Percentiles rank a stretch among this genome's conserved stretches.
phyloP scores from a whole-genome alignment of 2,329 filamentous ascomycete genomes.

The Chaetomium olivaceum region DNA sequence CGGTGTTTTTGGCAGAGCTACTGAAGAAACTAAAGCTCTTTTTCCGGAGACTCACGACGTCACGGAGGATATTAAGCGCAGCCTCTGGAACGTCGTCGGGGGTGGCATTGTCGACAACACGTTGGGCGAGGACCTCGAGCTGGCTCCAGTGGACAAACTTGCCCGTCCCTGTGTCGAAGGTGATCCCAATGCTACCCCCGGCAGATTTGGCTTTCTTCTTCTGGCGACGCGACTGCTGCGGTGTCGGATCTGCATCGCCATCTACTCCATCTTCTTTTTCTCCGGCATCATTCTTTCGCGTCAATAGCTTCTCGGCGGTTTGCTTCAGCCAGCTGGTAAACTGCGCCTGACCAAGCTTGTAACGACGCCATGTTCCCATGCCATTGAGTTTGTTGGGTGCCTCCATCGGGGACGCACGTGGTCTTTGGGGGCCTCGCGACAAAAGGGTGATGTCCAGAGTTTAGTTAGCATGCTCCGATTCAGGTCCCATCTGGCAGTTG shows the following conservation, averaged over 20 bases:
- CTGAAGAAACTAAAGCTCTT: slow-evolving; percentile 34
- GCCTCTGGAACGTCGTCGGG: slow-evolving; percentile 34
- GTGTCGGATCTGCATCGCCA: not conserved
- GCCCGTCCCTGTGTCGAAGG: not conserved
- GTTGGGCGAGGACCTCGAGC: slow-evolving; percentile 30
- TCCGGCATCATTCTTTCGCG: slow-evolving; percentile 1
- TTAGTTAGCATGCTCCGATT: no score
- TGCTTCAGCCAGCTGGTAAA: slow-evolving; percentile 28
- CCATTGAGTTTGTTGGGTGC: slow-evolving; percentile 1
- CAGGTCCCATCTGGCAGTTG: no score
- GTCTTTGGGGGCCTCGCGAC: not conserved
- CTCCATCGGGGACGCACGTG: not conserved
- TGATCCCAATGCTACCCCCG: not conserved
- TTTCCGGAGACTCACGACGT: slow-evolving; percentile 36
- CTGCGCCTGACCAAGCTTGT: slow-evolving; percentile 27
- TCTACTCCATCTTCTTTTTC: not conserved
- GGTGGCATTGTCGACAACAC: slow-evolving; percentile 28
- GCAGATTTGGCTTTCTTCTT: slow-evolving; percentile 23
- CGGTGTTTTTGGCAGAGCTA: slow-evolving; percentile 23
- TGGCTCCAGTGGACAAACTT: slow-evolving; percentile 27
- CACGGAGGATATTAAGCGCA: slow-evolving; percentile 34
- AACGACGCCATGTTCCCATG: slow-evolving; percentile 24
- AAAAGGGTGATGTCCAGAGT: no score
- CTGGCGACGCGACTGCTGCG: slow-evolving; percentile 21
- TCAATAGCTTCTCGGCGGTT: slow-evolving; percentile 26